A percentile compares a stretch with the other conserved stretches of the same genome.
Conservation (phyloP, 306 rosid genomes). For the Quercus agrifolia region DNA sequence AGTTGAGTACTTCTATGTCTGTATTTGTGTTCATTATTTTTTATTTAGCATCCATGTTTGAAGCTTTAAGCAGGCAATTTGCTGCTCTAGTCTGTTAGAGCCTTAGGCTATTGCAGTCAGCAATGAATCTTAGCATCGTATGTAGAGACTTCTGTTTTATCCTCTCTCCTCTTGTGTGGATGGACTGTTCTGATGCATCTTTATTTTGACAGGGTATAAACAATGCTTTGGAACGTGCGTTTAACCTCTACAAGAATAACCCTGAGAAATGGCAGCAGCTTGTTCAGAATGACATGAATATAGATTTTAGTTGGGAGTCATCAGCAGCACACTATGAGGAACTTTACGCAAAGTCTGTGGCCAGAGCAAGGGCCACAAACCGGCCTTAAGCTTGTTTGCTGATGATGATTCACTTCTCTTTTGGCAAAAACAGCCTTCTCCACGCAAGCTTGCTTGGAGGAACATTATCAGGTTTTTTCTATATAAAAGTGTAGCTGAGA, state of each 20-base stretch:
- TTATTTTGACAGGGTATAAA: conserved; percentile 54
- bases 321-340: conserved; percentile 89
- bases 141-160: conserved; percentile 7
- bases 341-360: conserved; percentile 56
- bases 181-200: conserved; percentile 12
- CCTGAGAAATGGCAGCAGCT: conserved; percentile 72
- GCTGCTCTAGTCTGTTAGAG: background rate
- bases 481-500: conserved; percentile 12
- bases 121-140: background rate
- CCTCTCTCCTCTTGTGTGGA: conserved; percentile 2
- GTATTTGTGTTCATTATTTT: background rate
- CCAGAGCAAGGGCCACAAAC: conserved; percentile 60
- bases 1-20: background rate
- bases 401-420: background rate
- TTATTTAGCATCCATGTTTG: background rate
- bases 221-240: conserved; percentile 66
- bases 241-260: conserved; percentile 43
- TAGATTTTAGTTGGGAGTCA: conserved; percentile 93
- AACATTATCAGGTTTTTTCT: background rate
- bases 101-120: background rate
- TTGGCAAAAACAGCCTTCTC: conserved; percentile 7
- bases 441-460: background rate
- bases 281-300: conserved; percentile 74
- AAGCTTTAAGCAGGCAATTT: background rate
- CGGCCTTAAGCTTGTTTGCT: conserved; percentile 22